A percentile compares a stretch with the other conserved stretches of the same genome.
Evolutionary conservation across 116 monocot genomes (phyloP).

Genomic region (Papilionanthe hybrid): DNA sequence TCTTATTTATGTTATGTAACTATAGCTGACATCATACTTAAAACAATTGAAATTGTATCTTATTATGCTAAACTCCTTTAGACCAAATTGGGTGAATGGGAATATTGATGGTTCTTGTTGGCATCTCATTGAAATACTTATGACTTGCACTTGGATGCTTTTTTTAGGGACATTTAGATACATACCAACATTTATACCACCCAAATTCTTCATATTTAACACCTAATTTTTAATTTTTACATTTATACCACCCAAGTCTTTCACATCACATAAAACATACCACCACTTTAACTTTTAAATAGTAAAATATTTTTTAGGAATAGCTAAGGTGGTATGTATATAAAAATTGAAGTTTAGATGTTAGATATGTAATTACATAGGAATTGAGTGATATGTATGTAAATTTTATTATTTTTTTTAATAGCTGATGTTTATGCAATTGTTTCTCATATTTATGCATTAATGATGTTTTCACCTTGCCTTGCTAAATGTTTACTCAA

Average conservation of each 20-base stretch:
- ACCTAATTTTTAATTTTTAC: too few relatives aligned
- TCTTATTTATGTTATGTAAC: neutral
- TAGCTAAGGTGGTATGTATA: too few relatives aligned
- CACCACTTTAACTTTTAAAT: too few relatives aligned
- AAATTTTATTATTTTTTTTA: neutral
- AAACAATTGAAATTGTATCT: neutral
- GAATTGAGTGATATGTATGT: too few relatives aligned
- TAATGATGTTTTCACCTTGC: neutral
- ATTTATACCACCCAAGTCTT: too few relatives aligned
- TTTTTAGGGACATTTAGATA: too few relatives aligned
- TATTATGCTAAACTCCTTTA: neutral
- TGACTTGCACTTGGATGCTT: conserved; percentile 1
- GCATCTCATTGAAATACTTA: neutral
- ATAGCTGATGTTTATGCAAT: neutral
- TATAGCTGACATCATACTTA: neutral
- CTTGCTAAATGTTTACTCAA: neutral
- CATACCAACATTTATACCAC: too few relatives aligned
- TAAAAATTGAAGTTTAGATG: too few relatives aligned
- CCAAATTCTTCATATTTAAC: too few relatives aligned
- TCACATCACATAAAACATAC: too few relatives aligned
- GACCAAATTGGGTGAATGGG: neutral
- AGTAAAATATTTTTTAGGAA: too few relatives aligned
- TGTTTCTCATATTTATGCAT: neutral
- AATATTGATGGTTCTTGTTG: neutral
- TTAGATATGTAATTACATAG: too few relatives aligned